A percentile compares a stretch with the other conserved stretches of the same genome.
Evolutionary conservation across 2,329 filamentous ascomycete genomes (phyloP).

Genomic region (Trichoderma simmonsii): DNA sequence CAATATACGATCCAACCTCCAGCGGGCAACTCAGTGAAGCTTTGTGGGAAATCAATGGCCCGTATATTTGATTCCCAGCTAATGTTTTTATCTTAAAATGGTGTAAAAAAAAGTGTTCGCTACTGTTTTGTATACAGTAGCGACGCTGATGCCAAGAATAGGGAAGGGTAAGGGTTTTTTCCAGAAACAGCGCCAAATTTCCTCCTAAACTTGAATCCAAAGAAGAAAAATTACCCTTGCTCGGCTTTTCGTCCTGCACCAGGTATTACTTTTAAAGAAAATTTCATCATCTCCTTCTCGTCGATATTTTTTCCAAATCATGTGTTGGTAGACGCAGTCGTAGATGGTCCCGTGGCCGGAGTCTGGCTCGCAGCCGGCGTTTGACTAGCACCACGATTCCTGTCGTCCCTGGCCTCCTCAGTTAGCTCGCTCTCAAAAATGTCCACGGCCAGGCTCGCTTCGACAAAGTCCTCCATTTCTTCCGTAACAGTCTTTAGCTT

Average conservation of each 20-base stretch:
- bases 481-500: constrained; percentile 96
- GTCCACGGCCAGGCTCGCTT: constrained; percentile 82
- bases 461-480: constrained; percentile 93
- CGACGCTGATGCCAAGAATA: background rate
- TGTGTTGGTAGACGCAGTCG: background rate
- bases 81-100: background rate
- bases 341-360: constrained; percentile 8
- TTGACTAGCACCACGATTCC: constrained; percentile 29
- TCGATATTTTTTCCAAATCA: background rate
- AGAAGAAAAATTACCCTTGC: background rate
- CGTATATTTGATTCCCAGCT: background rate
- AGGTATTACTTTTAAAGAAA: background rate
- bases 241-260: background rate
- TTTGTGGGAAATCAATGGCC: background rate
- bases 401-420: constrained; percentile 47
- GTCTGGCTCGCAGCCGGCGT: background rate
- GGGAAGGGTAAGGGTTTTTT: background rate
- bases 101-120: background rate
- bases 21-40: background rate
- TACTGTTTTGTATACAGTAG: background rate
- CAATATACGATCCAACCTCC: background rate
- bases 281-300: background rate
- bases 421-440: constrained; percentile 60
- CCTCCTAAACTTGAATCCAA: background rate
- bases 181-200: background rate